Conservation (phyloP, 805 yeast species). For the Cyberlindnera sargentensis region DNA sequence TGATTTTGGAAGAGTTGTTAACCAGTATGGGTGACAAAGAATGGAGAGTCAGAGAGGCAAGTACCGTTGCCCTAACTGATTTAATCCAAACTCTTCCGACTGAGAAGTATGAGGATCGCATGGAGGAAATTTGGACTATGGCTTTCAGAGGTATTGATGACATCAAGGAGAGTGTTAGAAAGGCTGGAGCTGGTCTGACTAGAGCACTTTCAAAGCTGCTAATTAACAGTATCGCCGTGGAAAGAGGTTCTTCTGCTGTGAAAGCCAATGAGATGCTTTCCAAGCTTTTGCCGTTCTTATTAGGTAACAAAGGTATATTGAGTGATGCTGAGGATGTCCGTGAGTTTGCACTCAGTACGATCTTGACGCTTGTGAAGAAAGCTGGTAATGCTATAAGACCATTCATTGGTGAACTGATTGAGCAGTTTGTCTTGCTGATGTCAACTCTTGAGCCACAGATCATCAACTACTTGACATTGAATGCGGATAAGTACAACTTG, state of each 20-base stretch:
- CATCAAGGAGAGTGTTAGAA: constrained; percentile 86
- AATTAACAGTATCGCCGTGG: constrained; percentile 47
- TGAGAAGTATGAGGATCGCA: constrained; percentile 40
- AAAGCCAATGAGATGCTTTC: constrained; percentile 42
- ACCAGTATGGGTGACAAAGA: constrained; percentile 70
- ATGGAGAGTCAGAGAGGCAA: constrained; percentile 92
- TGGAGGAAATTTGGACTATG: constrained; percentile 79
- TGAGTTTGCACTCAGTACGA: constrained; percentile 63
- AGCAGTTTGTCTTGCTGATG: constrained; percentile 63
- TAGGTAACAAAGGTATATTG: constrained; percentile 71
- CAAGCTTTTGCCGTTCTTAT: constrained; percentile 66
- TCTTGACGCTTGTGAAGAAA: constrained; percentile 62
- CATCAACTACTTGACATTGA: constrained; percentile 74
- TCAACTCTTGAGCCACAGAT: constrained; percentile 90
- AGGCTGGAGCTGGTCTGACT: constrained; percentile 67
- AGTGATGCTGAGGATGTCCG: constrained; percentile 85
- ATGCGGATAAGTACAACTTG: constrained; percentile 82
- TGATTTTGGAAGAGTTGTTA: constrained; percentile 59
- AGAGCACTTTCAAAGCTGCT: constrained; percentile 57
- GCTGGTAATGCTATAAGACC: constrained; percentile 56
- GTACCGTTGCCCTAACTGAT: constrained; percentile 64
- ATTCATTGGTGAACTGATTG: constrained; percentile 61
- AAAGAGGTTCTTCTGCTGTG: constrained; percentile 31
- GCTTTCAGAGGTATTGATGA: constrained; percentile 89
- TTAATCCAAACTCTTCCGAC: constrained; percentile 53